phyloP scores from a whole-genome alignment of 768 basidiomycete genomes.

The Gymnopilus junonius region DNA sequence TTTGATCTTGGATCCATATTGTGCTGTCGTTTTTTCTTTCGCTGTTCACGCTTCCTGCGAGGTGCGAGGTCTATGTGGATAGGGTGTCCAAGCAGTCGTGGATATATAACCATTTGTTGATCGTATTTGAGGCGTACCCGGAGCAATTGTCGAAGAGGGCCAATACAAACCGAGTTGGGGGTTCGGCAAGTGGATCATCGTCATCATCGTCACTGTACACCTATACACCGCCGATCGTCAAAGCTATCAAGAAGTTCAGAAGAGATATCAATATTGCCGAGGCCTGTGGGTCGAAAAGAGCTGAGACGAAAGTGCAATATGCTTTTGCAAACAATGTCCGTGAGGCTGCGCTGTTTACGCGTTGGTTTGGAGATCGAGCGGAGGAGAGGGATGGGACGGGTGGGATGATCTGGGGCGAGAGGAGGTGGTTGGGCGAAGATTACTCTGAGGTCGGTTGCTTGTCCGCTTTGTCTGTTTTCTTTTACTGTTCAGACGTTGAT shows the following conservation, averaged over 20 bases:
- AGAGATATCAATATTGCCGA: constrained; percentile 66
- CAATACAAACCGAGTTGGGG: constrained; percentile 1
- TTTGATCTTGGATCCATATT: constrained; percentile 67
- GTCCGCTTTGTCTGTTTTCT: not conserved
- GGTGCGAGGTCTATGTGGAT: constrained; percentile 46
- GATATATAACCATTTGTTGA: constrained; percentile 55
- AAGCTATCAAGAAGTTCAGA: constrained; percentile 69
- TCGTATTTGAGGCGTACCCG: constrained; percentile 74
- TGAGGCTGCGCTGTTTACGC: constrained; percentile 58
- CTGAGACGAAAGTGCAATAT: constrained; percentile 47
- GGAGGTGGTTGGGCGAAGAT: constrained; percentile 67
- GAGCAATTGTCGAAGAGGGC: constrained; percentile 40
- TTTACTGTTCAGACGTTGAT: not conserved
- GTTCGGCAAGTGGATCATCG: not conserved
- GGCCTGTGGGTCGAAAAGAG: constrained; percentile 55
- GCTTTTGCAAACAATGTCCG: constrained; percentile 66
- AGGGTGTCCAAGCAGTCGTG: constrained; percentile 62
- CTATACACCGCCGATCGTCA: constrained; percentile 70
- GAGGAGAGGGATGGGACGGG: constrained; percentile 46
- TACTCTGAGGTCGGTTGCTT: constrained; percentile 48
- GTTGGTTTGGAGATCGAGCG: constrained; percentile 63
- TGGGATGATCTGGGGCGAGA: constrained; percentile 58
- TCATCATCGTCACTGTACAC: constrained; percentile 39
- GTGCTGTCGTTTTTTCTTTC: constrained; percentile 58
- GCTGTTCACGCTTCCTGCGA: constrained; percentile 51